Base-by-base conservation (phyloP, 2,329 filamentous ascomycete genomes). In the Verruconis gallopava region DNA sequence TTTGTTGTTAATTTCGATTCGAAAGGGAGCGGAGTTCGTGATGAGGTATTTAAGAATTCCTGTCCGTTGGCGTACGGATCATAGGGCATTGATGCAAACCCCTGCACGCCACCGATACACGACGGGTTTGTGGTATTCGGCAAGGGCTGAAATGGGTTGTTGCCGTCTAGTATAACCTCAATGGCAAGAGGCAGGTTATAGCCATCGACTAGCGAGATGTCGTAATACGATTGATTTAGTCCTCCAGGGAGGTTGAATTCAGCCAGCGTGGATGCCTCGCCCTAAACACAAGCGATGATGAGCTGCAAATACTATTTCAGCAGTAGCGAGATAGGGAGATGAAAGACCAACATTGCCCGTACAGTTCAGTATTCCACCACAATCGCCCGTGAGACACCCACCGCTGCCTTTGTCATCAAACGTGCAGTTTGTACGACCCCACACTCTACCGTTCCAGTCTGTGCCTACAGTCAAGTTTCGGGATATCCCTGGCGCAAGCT, bases 381-480 rank as follows among this genome's bases (percentile, higher is more conserved):
- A 91, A 58, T 91, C 84, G 5, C 85, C 85, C 2, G 83, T 85
- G 40, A 67, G 58, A 59, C 85, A 91, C 17, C 80, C 77, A 34
- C 60, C 65, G 40, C 68, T 75, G 1, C 78, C 80, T 38, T 76
- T 69, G n/a, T 66, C 66, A 50, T 79, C 75, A 57, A 86, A 85
- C 25, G 73, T 82, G 62, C 85, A 93, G 55, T 91, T 91, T 15
- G 84, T 89, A 41, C 85, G 70, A 11, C 78, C 85, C 85, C 84
- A 91, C 20, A 91, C 67, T 41, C 85, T 74, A 6, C 85, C 85
- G 55, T 83, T 77, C 85, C 84, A 93, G 49, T 85, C 75, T 38
- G 72, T 66, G 9, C 76, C 73, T 18, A 91, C 81, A 42, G 69
- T 75, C 46, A 86, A 64, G 36, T 71, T 70, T 46, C 60, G 72